Evolutionary conservation across 2,329 filamentous ascomycete genomes (phyloP).

Genomic region (Leptographium wingfieldii): DNA sequence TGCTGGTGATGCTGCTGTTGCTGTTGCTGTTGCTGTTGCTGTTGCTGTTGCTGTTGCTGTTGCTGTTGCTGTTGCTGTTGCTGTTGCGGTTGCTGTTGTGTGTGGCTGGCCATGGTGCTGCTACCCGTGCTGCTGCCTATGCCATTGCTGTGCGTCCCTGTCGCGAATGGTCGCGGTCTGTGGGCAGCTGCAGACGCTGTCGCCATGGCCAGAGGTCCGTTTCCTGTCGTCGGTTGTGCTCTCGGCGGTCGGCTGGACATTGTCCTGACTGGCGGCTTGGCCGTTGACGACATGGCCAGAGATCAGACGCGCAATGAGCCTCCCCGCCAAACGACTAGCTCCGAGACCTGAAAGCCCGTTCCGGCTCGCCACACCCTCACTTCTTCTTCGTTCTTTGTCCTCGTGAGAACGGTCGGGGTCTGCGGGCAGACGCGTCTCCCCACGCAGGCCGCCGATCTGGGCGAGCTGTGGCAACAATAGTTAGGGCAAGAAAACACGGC

Average conservation of each 20-base stretch:
- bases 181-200: not conserved
- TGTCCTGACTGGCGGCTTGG: not conserved
- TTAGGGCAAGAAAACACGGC: no score
- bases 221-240: not conserved
- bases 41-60: not conserved
- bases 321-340: no score
- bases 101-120: no score
- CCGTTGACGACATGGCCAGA: not conserved
- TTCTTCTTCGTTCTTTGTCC: no score
- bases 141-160: not conserved
- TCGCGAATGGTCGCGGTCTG: not conserved
- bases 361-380: no score
- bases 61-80: not conserved
- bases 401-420: no score
- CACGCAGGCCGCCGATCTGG: no score
- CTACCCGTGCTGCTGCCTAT: not conserved
- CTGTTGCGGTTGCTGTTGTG: not conserved
- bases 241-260: not conserved
- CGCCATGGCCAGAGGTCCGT: not conserved
- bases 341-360: no score
- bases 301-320: not conserved
- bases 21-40: not conserved
- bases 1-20: not conserved
- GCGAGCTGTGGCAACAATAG: no score
- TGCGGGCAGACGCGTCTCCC: no score